Conservation (phyloP, 345 rosid genomes). For the Camelina neglecta region DNA sequence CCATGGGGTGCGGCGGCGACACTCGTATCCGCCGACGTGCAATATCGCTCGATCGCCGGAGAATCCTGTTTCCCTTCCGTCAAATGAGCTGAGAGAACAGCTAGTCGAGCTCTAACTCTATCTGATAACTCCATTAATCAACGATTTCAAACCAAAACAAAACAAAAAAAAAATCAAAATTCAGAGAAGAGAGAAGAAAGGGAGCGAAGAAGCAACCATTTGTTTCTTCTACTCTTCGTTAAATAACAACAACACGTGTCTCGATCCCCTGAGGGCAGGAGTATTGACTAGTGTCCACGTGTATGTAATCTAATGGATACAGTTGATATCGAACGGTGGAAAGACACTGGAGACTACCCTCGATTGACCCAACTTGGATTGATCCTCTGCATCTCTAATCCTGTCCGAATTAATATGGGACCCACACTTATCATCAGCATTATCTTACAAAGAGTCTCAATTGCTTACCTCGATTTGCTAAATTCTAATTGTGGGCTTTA, state of each 20-base stretch:
- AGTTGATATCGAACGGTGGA: not conserved
- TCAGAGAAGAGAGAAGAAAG: slow-evolving; percentile 15
- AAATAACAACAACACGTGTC: not conserved
- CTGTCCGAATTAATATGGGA: not conserved
- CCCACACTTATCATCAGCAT: not conserved
- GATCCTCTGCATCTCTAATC: not conserved
- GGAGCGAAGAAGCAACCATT: slow-evolving; percentile 13
- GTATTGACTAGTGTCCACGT: not conserved
- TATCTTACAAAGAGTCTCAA: not conserved
- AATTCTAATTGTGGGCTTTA: not conserved
- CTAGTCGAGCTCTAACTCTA: slow-evolving; percentile 61
- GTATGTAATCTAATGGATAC: not conserved
- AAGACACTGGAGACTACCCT: not conserved
- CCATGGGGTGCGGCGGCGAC: slow-evolving; percentile 49
- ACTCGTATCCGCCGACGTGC: slow-evolving; percentile 52
- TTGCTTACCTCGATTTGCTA: not conserved
- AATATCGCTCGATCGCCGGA: slow-evolving; percentile 54
- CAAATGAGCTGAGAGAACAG: slow-evolving; percentile 74
- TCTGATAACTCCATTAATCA: slow-evolving; percentile 41
- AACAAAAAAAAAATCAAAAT: not conserved
- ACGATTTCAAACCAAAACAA: too few species aligned
- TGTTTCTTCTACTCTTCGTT: not conserved
- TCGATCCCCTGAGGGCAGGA: not conserved
- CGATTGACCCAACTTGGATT: not conserved
- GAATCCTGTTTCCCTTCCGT: slow-evolving; percentile 20